These are phyloP conservation scores for Aspergillus pseudoviridinutans DNA, from an alignment of 2,329 filamentous ascomycete genomes.

Conservation along the genomic window DNA sequence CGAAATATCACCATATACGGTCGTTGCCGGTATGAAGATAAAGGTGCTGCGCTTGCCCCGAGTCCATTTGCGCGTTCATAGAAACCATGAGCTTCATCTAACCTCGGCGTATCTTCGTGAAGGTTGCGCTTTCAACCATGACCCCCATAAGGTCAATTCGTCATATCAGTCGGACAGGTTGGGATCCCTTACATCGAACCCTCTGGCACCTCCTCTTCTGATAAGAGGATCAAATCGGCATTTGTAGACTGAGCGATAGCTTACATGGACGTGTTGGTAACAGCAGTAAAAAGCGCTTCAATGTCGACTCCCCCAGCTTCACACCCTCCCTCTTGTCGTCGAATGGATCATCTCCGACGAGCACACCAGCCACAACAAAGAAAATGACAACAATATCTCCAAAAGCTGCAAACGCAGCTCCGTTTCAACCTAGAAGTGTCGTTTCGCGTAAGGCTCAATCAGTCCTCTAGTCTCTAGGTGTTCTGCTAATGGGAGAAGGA, in stretches of 20 bases:
- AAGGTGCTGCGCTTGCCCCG: constrained; percentile 48
- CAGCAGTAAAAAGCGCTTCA: constrained; percentile 66
- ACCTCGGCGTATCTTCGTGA: constrained; percentile 16
- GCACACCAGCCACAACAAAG: constrained; percentile 43
- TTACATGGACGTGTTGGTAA: constrained; percentile 14
- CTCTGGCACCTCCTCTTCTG: not conserved
- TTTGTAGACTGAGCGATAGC: constrained; percentile 6
- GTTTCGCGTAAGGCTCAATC: constrained; percentile 34
- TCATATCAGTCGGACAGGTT: constrained; percentile 39
- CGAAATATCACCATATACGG: constrained; percentile 92
- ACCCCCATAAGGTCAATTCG: constrained; percentile 59
- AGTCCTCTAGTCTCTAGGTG: not conserved
- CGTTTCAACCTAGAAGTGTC: constrained; percentile 43
- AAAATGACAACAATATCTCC: constrained; percentile 74
- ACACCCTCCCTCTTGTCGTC: constrained; percentile 58
- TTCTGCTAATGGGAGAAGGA: constrained; percentile 30
- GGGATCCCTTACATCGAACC: constrained; percentile 9
- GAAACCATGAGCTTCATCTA: constrained; percentile 10
- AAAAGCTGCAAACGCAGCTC: constrained; percentile 82
- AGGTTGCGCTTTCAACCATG: constrained; percentile 84
- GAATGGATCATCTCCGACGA: constrained; percentile 32
- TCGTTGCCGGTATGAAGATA: constrained; percentile 86
- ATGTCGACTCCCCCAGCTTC: constrained; percentile 94
- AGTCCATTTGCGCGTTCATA: constrained; percentile 1
- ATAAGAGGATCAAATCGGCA: not conserved